Evolutionary conservation across 495 filamentous ascomycete species (phyloP).

Genomic region (Astrothelium subdiscretum): DNA sequence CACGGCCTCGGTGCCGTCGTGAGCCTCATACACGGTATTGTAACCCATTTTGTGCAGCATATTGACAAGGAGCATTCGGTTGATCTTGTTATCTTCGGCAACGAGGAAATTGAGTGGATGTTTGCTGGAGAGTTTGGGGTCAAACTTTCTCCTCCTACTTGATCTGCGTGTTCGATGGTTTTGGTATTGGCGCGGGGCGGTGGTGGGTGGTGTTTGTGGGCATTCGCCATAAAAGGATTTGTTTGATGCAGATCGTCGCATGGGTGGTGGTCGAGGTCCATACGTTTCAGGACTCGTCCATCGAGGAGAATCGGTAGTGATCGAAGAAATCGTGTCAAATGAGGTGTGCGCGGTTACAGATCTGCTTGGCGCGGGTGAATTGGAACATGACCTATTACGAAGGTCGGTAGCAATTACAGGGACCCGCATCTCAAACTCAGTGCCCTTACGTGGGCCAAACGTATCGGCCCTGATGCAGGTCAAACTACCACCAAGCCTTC

Average conservation of each 20-base stretch:
- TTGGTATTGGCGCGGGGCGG: background rate
- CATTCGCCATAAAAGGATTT: background rate
- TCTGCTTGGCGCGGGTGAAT: background rate
- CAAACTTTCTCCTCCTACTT: slow-evolving; percentile 14
- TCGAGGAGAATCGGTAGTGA: background rate
- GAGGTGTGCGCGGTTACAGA: background rate
- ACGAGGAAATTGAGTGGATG: slow-evolving; percentile 60
- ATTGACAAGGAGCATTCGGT: slow-evolving; percentile 58
- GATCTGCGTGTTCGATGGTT: background rate
- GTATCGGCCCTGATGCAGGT: slow-evolving; percentile 57
- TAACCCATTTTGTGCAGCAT: slow-evolving; percentile 66
- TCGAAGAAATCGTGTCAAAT: background rate
- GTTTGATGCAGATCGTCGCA: background rate
- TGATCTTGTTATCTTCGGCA: slow-evolving; percentile 72
- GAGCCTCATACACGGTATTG: slow-evolving; percentile 47
- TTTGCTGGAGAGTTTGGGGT: slow-evolving; percentile 41
- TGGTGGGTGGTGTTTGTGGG: background rate
- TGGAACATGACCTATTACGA: background rate
- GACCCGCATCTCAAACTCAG: slow-evolving; percentile 65
- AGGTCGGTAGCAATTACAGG: slow-evolving; percentile 42
- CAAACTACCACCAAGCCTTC: slow-evolving; percentile 66
- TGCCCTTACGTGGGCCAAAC: slow-evolving; percentile 52
- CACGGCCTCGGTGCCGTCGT: slow-evolving; percentile 63
- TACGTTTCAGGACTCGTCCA: background rate
- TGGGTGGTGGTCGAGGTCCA: background rate